A percentile compares a stretch with the other conserved stretches of the same genome.
These are phyloP conservation scores for Fragaria vesca DNA, from an alignment of 306 rosid species.

Conservation along the genomic window DNA sequence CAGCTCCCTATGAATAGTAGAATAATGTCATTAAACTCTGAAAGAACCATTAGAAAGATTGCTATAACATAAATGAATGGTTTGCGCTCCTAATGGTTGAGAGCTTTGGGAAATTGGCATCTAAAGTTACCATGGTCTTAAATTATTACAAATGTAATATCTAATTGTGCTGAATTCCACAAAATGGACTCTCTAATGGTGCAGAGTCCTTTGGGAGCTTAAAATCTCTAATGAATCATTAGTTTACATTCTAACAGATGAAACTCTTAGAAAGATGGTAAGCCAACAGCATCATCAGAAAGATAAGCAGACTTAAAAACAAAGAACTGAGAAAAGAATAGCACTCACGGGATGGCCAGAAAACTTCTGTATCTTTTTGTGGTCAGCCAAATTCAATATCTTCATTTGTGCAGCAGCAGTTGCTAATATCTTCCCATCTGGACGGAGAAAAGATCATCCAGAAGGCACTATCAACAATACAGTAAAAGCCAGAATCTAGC, in stretches of 20 bases:
- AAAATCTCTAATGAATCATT: not conserved
- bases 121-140: not conserved
- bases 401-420: conserved; percentile 87
- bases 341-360: conserved; percentile 97
- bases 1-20: conserved; percentile 61
- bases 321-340: conserved; percentile 3
- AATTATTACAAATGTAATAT: not conserved
- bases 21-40: conserved; percentile 24
- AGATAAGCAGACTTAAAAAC: not conserved
- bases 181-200: not conserved
- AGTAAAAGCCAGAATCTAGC: conserved; percentile 4
- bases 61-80: not conserved
- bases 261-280: not conserved
- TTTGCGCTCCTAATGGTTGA: not conserved
- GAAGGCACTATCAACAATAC: conserved; percentile 34
- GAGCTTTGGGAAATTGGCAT: not conserved
- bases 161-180: not conserved
- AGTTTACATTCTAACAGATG: not conserved
- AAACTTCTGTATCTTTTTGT: conserved; percentile 76
- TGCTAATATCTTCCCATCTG: conserved; percentile 86
- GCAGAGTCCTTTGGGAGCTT: not conserved
- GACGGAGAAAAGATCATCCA: conserved; percentile 19
- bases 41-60: not conserved
- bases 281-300: not conserved
- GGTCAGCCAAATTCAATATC: conserved; percentile 58